These are phyloP conservation scores for Rhinocladiella similis DNA, from an alignment of 2,329 filamentous ascomycete species.

Conservation along the genomic window DNA sequence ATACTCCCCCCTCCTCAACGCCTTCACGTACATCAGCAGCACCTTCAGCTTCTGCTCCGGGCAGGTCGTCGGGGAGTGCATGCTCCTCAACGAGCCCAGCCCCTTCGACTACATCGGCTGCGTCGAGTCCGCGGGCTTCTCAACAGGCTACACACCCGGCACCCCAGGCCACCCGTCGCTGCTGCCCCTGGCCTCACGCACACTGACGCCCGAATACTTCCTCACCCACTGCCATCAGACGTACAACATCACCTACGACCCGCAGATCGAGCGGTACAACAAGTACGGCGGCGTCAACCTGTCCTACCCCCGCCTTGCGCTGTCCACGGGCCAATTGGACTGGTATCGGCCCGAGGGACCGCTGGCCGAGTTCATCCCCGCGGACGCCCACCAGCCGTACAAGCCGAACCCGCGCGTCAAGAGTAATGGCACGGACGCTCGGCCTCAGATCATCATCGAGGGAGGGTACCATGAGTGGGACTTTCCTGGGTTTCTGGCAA, in stretches of 20 bases:
- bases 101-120: conserved; percentile 2
- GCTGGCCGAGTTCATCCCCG: conserved; percentile 49
- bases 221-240: conserved; percentile 62
- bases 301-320: conserved; percentile 71
- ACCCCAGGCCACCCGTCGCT: conserved; percentile 1
- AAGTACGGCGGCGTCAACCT: conserved; percentile 73
- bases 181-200: conserved; percentile 70
- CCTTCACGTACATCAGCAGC: background rate
- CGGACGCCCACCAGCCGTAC: background rate
- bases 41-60: conserved; percentile 1
- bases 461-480: conserved; percentile 80
- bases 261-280: conserved; percentile 69
- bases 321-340: conserved; percentile 74
- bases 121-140: conserved; percentile 4
- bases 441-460: conserved; percentile 72
- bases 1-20: conserved; percentile 7
- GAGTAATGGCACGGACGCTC: conserved; percentile 54
- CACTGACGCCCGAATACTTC: conserved; percentile 63
- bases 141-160: conserved; percentile 8
- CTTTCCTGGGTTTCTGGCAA: conserved; percentile 10
- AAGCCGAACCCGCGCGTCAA: background rate
- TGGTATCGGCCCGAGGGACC: conserved; percentile 76
- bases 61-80: background rate
- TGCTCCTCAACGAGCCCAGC: background rate
- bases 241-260: conserved; percentile 67